Percentiles rank a stretch among this genome's conserved stretches.
These are phyloP conservation scores for Coemansia sp. DNA, from an alignment of 192 early-diverging fungal genomes.

Conservation along the genomic window DNA sequence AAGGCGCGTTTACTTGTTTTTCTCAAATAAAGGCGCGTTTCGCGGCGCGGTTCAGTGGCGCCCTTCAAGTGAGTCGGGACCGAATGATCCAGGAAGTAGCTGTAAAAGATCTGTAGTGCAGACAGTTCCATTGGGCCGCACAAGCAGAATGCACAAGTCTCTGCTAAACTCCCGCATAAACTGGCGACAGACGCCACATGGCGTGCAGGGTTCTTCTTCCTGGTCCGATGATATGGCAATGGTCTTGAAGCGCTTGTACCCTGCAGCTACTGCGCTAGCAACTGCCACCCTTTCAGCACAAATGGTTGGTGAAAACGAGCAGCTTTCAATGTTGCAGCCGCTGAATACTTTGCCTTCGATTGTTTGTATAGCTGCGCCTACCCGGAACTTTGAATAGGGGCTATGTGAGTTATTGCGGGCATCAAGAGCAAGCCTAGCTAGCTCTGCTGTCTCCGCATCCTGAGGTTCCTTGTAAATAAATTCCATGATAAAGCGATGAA, in stretches of 20 bases:
- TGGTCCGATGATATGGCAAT: constrained; percentile 72
- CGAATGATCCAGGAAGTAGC: constrained; percentile 71
- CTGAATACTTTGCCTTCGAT: constrained; percentile 60
- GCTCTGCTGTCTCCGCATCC: constrained; percentile 19
- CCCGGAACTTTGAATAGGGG: constrained; percentile 90
- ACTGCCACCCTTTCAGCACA: constrained; percentile 91
- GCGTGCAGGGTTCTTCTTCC: constrained; percentile 53
- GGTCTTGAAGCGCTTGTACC: constrained; percentile 69
- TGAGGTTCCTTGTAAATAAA: constrained; percentile 26
- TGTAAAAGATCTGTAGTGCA: constrained; percentile 54
- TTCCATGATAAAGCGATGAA: constrained; percentile 3
- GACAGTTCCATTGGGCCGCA: constrained; percentile 56
- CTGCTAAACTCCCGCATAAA: constrained; percentile 81
- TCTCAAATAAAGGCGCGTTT: no score
- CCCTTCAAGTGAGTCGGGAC: constrained; percentile 57
- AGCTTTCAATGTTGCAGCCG: constrained; percentile 91
- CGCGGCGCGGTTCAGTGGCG: constrained; percentile 4
- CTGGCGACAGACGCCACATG: constrained; percentile 70
- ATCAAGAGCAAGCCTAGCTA: constrained; percentile 22
- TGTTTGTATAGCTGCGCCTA: constrained; percentile 79
- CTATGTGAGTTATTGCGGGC: constrained; percentile 78
- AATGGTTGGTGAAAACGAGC: constrained; percentile 79
- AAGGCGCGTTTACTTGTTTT: background rate
- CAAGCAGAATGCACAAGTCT: constrained; percentile 60
- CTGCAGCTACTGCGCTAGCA: constrained; percentile 84